Evolutionary conservation across 2,329 filamentous ascomycete species (phyloP).

Genomic region (Polychaeton citri): DNA sequence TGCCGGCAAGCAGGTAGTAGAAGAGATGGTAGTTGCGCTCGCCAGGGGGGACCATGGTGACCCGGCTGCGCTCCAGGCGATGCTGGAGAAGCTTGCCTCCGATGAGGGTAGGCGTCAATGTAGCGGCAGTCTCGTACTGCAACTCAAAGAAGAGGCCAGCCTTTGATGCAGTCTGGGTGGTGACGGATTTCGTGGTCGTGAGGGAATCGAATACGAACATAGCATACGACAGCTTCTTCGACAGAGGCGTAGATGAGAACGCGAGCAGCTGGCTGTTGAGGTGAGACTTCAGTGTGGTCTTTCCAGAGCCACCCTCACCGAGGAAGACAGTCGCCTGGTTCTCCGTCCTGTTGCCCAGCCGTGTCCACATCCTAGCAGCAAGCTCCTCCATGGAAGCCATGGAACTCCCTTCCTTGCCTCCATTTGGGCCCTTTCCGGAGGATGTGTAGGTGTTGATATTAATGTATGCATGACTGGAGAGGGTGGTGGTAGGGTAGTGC

Average conservation of each 20-base stretch:
- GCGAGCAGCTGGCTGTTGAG: constrained; percentile 72
- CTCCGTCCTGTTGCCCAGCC: constrained; percentile 76
- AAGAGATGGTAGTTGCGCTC: constrained; percentile 93
- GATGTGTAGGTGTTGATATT: constrained; percentile 91
- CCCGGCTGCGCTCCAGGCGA: constrained; percentile 78
- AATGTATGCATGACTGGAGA: constrained; percentile 85
- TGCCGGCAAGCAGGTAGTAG: constrained; percentile 90
- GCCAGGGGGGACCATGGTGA: constrained; percentile 83
- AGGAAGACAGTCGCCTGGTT: constrained; percentile 88
- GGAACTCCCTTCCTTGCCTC: constrained; percentile 78
- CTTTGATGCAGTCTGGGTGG: constrained; percentile 90
- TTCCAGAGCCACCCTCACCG: constrained; percentile 90
- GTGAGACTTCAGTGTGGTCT: constrained; percentile 87
- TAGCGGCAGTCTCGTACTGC: constrained; percentile 85
- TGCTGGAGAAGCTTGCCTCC: constrained; percentile 93
- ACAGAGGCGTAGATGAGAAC: constrained; percentile 84
- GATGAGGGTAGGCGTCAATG: constrained; percentile 72
- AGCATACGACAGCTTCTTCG: constrained; percentile 82
- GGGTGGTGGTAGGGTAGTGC: constrained; percentile 68
- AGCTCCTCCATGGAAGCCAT: constrained; percentile 88
- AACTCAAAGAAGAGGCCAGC: constrained; percentile 90
- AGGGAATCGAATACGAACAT: constrained; percentile 92
- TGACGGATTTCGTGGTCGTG: constrained; percentile 93
- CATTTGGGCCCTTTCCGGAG: constrained; percentile 77
- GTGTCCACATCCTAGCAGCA: constrained; percentile 70